Percentiles rank a stretch among this genome's conserved stretches.
Evolutionary conservation across 164 flowering plant genomes (phyloP).

Genomic region (Saururus chinensis): DNA sequence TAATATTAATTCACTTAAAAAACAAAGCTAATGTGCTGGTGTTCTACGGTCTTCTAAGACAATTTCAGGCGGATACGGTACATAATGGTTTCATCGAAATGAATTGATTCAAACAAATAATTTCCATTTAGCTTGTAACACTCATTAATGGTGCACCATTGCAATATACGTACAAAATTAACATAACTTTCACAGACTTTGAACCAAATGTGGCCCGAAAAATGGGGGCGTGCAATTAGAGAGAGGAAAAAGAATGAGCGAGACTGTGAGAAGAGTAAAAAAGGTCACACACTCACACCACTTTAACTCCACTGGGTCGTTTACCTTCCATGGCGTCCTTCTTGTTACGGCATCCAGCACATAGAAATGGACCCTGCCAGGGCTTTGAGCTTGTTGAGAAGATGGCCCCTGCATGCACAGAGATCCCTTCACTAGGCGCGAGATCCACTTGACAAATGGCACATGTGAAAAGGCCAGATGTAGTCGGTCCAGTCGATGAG

Average conservation of each 20-base stretch:
- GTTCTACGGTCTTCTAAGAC: too few species aligned
- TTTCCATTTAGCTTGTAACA: too few species aligned
- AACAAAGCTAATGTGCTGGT: too few species aligned
- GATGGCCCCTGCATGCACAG: constrained; percentile 83
- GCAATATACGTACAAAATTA: not conserved
- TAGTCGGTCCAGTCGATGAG: constrained; percentile 20
- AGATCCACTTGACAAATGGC: constrained; percentile 84
- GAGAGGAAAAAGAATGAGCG: constrained; percentile 2
- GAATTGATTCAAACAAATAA: too few species aligned
- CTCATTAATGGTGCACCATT: too few species aligned
- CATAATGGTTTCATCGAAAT: not conserved
- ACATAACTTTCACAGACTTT: not conserved
- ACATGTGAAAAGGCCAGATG: constrained; percentile 61
- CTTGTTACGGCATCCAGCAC: constrained; percentile 56
- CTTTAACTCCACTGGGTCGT: constrained; percentile 58
- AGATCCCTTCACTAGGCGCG: constrained; percentile 80
- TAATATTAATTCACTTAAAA: too few species aligned
- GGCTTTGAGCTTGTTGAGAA: constrained; percentile 80
- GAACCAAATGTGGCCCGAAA: not conserved
- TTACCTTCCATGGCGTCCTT: constrained; percentile 87
- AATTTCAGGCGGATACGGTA: constrained; percentile 3
- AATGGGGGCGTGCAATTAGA: too few species aligned
- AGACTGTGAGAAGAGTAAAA: not conserved
- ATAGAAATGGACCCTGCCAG: constrained; percentile 93
- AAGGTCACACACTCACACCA: constrained; percentile 19